A percentile compares a stretch with the other conserved stretches of the same genome.
Conservation (phyloP, 192 early-diverging fungal species). For the Coemansia sp. region DNA sequence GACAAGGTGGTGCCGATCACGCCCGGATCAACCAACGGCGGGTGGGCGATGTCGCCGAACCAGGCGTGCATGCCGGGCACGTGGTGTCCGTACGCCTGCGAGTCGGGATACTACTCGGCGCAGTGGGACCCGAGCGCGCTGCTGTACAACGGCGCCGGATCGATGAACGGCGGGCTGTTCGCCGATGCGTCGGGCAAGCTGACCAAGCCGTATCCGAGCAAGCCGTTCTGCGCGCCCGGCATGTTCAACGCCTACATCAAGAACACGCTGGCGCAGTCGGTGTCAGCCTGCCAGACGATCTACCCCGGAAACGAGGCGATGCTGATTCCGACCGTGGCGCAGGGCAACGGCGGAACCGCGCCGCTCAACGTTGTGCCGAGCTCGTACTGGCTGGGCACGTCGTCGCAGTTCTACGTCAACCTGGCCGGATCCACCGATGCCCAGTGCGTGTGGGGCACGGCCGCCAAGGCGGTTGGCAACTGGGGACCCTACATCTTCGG, state of each 20-base stretch:
- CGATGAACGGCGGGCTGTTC: constrained; percentile 53
- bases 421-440: constrained; percentile 32
- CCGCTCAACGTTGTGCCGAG: constrained; percentile 43
- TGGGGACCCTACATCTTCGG: constrained; percentile 55
- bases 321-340: constrained; percentile 52
- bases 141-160: constrained; percentile 36
- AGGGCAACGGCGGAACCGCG: constrained; percentile 18
- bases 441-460: constrained; percentile 49
- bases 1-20: constrained; percentile 50
- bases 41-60: constrained; percentile 56
- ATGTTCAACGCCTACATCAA: constrained; percentile 38
- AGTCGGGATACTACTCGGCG: constrained; percentile 47
- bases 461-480: constrained; percentile 34
- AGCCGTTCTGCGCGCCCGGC: constrained; percentile 37
- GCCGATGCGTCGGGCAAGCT: constrained; percentile 30
- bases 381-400: constrained; percentile 52
- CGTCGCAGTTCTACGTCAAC: constrained; percentile 54
- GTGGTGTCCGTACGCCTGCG: constrained; percentile 54
- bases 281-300: constrained; percentile 53
- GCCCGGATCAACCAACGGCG: constrained; percentile 27
- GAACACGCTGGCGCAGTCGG: constrained; percentile 40
- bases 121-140: constrained; percentile 41
- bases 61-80: constrained; percentile 32
- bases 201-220: constrained; percentile 31
- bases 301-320: constrained; percentile 56